Base-by-base conservation (phyloP, 2,329 filamentous ascomycete species). In the Dactylellina haptotyla region DNA sequence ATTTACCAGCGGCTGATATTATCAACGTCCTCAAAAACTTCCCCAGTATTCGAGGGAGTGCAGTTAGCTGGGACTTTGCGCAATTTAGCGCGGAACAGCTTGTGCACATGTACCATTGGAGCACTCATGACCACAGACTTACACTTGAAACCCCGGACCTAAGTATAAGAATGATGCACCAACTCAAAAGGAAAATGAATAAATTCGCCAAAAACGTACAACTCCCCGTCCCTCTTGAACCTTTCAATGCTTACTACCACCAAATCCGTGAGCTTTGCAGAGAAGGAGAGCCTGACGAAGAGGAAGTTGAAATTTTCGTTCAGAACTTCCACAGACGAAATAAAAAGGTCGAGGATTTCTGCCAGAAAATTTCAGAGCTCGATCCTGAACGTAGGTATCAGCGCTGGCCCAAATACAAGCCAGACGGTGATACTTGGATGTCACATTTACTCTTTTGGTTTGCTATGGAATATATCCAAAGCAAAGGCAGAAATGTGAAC, bases 381-480 rank as follows among this genome's bases (percentile, higher is more conserved):
- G 59, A 59, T 26, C 26, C 14, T 12, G 3, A 48, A 0, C 48
- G 54, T 2, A 28, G 23, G 8, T 4, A 5, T 4, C 8, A 18
- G 2, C 51, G 53, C 4, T 23, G 9, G 1, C 1, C 0, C 18
- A 61, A 18, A 20, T 5, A 34, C 37, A 18, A 30, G 25, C 32
- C 45, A 1, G 16, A 48, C 3, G 12, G 37, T 2, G n/a, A 59
- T 10, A 48, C 53, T 3, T 20, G 32, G 34, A 39, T 57, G 20
- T 61, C 34, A 9, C 45, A 39, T 18, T 12, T 65, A 1, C 37
- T 72, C 23, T 72, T 65, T 50, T 65, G 53, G 43, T 34, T 46
- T 9, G 67, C 59, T 8, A 61, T 58, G 3, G 67, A 72, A 2
- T 65, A 53, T 26, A 56, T 61, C 9, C 12, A 9, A 1, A 12